These are phyloP conservation scores for Fusarium sp. DNA, from an alignment of 2,329 filamentous ascomycete genomes.

Conservation along the genomic window DNA sequence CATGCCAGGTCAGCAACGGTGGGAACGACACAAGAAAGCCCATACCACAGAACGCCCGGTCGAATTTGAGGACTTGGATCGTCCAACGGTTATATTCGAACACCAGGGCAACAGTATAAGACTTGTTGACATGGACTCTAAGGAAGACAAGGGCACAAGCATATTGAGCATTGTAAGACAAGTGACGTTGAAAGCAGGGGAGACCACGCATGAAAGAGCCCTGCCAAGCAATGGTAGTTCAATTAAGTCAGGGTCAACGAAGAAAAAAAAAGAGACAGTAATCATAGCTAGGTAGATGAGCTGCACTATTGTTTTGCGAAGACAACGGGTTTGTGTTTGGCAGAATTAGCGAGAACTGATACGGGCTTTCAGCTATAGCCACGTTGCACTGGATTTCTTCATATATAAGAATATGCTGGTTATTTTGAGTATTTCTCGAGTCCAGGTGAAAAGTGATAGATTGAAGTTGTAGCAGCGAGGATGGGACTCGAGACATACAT, in stretches of 20 bases:
- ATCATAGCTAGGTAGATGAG: background rate
- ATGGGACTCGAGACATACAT: background rate
- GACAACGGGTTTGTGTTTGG: background rate
- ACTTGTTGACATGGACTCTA: slow-evolving; percentile 34
- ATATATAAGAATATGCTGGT: background rate
- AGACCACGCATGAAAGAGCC: background rate
- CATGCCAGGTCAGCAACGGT: slow-evolving; percentile 45
- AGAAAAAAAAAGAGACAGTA: slow-evolving; percentile 4
- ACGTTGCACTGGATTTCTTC: background rate
- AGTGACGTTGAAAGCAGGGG: slow-evolving; percentile 23
- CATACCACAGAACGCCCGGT: slow-evolving; percentile 2
- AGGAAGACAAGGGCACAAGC: slow-evolving; percentile 25
- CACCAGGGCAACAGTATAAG: slow-evolving; percentile 18
- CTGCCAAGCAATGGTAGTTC: background rate
- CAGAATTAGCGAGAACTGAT: background rate
- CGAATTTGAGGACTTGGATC: slow-evolving; percentile 10
- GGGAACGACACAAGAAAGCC: slow-evolving; percentile 34
- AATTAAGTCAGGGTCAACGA: background rate
- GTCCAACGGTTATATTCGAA: slow-evolving; percentile 34
- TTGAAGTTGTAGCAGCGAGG: background rate
- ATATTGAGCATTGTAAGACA: slow-evolving; percentile 23
- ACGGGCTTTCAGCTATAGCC: background rate
- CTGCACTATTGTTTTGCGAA: background rate
- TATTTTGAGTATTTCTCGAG: background rate
- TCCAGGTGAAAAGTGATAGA: background rate